These are phyloP conservation scores for Agaricus subrufescens DNA, from an alignment of 768 basidiomycete species.

Conservation along the genomic window DNA sequence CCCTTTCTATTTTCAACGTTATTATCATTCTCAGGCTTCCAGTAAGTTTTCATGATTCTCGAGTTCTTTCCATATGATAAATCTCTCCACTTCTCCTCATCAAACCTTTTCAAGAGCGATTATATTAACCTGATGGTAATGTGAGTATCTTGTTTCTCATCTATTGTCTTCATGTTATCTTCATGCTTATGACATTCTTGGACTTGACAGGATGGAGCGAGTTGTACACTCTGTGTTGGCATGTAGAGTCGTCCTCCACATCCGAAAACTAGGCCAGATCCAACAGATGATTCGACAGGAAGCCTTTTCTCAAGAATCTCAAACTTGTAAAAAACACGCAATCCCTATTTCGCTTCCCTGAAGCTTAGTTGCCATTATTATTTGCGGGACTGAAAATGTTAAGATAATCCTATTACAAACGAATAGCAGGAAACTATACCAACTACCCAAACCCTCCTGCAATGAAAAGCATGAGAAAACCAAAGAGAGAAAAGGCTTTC, in stretches of 20 bases:
- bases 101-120: neutral
- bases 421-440: neutral
- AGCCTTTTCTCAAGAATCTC: neutral
- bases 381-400: too few relatives aligned
- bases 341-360: too few relatives aligned
- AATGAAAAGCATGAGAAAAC: slow-evolving; percentile 3
- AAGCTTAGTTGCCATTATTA: too few relatives aligned
- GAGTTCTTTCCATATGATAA: neutral
- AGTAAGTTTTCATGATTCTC: neutral
- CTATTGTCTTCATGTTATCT: neutral
- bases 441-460: neutral
- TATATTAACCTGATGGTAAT: slow-evolving; percentile 9
- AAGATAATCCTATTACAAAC: too few relatives aligned
- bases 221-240: slow-evolving; percentile 8
- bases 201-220: slow-evolving; percentile 6
- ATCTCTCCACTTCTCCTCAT: too few relatives aligned
- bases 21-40: slow-evolving; percentile 8
- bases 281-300: neutral
- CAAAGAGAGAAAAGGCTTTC: slow-evolving; percentile 7
- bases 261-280: slow-evolving; percentile 4
- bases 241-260: slow-evolving; percentile 9
- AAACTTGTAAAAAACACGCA: neutral
- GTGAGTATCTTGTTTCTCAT: neutral
- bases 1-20: slow-evolving; percentile 8
- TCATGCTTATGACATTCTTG: neutral